Evolutionary conservation across 495 filamentous ascomycete genomes (phyloP).

Genomic region (Tricharina praecox): DNA sequence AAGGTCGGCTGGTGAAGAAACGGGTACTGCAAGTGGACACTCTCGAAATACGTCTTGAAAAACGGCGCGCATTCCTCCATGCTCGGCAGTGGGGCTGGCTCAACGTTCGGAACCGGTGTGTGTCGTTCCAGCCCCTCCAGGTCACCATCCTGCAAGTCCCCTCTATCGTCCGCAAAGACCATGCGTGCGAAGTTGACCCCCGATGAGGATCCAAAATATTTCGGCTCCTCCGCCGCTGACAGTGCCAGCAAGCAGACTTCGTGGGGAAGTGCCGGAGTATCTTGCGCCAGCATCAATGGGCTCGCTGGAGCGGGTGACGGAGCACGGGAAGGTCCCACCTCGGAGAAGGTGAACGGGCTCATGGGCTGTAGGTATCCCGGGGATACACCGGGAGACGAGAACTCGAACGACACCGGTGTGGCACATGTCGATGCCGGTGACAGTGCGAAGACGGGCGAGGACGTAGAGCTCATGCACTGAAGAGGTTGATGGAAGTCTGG

Average conservation of each 20-base stretch:
- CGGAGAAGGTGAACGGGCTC: constrained; percentile 25
- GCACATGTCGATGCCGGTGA: constrained; percentile 25
- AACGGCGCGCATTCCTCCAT: constrained; percentile 17
- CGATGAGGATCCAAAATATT: constrained; percentile 24
- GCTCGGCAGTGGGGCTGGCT: constrained; percentile 15
- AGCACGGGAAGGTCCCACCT: constrained; percentile 16
- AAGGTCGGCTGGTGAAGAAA: constrained; percentile 23
- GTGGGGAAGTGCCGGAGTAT: constrained; percentile 13
- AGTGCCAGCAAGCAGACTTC: constrained; percentile 21
- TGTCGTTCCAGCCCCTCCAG: constrained; percentile 3
- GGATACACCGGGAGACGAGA: constrained; percentile 18
- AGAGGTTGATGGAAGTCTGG: constrained; percentile 21
- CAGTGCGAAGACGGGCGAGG: constrained; percentile 20
- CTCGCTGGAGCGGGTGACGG: constrained; percentile 23
- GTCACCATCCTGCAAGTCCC: constrained; percentile 12
- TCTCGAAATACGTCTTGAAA: constrained; percentile 18
- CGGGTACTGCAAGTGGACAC: constrained; percentile 22
- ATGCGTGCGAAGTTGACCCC: constrained; percentile 20
- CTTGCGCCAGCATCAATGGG: constrained; percentile 12
- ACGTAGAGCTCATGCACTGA: constrained; percentile 19
- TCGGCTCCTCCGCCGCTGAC: constrained; percentile 21
- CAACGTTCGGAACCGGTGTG: constrained; percentile 9
- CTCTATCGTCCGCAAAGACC: constrained; percentile 15
- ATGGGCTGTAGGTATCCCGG: constrained; percentile 21
- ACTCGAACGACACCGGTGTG: constrained; percentile 24